A percentile compares a stretch with the other conserved stretches of the same genome.
These are phyloP conservation scores for Penicillium sp. DNA, from an alignment of 2,329 filamentous ascomycete species.

Conservation along the genomic window DNA sequence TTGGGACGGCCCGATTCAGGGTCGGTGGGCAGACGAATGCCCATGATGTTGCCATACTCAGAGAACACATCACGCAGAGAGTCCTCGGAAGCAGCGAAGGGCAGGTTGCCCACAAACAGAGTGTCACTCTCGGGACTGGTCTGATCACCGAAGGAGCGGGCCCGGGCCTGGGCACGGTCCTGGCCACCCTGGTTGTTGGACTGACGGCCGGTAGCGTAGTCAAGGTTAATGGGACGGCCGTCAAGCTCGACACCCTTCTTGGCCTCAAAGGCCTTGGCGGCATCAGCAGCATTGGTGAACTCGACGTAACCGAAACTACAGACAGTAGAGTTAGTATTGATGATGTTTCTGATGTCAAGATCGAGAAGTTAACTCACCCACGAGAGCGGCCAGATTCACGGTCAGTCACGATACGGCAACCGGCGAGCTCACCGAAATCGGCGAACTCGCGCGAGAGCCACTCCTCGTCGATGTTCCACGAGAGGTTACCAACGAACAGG, in stretches of 20 bases:
- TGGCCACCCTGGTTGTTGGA: conserved; percentile 44
- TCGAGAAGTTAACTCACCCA: conserved; percentile 51
- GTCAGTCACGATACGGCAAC: conserved; percentile 77
- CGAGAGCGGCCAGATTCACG: conserved; percentile 74
- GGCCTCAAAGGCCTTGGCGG: conserved; percentile 64
- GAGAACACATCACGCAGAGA: conserved; percentile 67
- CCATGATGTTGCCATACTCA: conserved; percentile 63
- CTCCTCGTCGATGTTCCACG: conserved; percentile 85
- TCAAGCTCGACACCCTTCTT: conserved; percentile 72
- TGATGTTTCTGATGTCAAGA: neutral
- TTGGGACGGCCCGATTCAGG: conserved; percentile 76
- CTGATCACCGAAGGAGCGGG: conserved; percentile 64
- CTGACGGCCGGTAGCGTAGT: conserved; percentile 65
- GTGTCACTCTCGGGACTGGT: conserved; percentile 76
- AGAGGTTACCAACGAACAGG: conserved; percentile 83
- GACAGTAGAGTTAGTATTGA: neutral
- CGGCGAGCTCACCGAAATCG: conserved; percentile 64
- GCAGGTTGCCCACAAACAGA: conserved; percentile 85
- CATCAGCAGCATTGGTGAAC: conserved; percentile 63
- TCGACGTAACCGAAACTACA: conserved; percentile 81
- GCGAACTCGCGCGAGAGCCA: conserved; percentile 76
- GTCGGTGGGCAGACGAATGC: conserved; percentile 83
- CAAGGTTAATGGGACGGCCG: conserved; percentile 68
- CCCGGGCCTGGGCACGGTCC: conserved; percentile 53
- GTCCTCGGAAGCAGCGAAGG: conserved; percentile 76